Percentiles rank a stretch among this genome's conserved stretches.
Conservation (phyloP, 345 rosid species). For the Murraya paniculata region DNA sequence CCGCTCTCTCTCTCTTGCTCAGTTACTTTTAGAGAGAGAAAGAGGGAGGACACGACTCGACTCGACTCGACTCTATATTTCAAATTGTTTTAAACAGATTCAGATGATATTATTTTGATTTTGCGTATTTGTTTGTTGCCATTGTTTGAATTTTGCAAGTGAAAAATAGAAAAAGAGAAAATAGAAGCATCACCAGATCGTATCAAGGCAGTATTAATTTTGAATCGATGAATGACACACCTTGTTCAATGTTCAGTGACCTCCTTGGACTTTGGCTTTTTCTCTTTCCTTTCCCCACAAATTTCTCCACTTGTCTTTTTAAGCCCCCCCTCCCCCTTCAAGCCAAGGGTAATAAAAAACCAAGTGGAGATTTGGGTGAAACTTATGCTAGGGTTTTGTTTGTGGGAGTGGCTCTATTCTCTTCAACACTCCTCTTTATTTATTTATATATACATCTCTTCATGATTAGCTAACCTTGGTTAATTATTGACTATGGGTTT, state of each 20-base stretch:
- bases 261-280: slow-evolving; percentile 21
- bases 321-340: not conserved
- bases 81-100: slow-evolving; percentile 30
- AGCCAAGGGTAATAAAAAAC: not conserved
- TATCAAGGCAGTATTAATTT: not conserved
- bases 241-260: not conserved
- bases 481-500: slow-evolving; percentile 21
- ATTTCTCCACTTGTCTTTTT: not conserved
- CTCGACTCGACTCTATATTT: not conserved
- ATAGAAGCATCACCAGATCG: slow-evolving; percentile 25
- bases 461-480: slow-evolving; percentile 23
- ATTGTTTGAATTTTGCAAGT: not conserved
- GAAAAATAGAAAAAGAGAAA: not conserved
- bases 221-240: slow-evolving; percentile 11
- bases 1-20: slow-evolving; percentile 13
- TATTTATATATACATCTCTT: slow-evolving; percentile 9
- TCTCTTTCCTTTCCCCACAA: slow-evolving; percentile 11
- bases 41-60: slow-evolving; percentile 6
- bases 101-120: slow-evolving; percentile 6
- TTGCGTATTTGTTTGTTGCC: not conserved
- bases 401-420: too few relatives aligned
- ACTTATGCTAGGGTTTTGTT: slow-evolving; percentile 1
- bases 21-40: not conserved
- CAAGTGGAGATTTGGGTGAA: not conserved
- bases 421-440: not conserved